These are phyloP conservation scores for Leucocoprinus leucothites DNA, from an alignment of 768 basidiomycete genomes.

Conservation along the genomic window DNA sequence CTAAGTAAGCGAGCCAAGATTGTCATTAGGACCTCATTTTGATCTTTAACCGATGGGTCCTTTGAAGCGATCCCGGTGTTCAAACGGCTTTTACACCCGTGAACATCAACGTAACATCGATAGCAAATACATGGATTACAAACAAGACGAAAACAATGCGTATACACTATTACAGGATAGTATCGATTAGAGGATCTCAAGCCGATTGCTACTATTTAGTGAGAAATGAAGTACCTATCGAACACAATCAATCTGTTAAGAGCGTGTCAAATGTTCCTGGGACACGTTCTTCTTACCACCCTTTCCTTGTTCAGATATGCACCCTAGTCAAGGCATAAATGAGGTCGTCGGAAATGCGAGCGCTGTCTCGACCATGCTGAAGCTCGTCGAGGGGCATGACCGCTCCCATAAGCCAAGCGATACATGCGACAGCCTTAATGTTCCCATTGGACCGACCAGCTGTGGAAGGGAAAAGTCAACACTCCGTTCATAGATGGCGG, in stretches of 20 bases:
- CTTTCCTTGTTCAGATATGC: constrained; percentile 19
- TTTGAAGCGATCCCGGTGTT: no score
- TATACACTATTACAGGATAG: constrained; percentile 4
- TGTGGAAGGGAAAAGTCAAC: constrained; percentile 13
- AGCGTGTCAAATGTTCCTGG: neutral
- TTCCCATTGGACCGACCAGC: constrained; percentile 27
- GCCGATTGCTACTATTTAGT: constrained; percentile 5
- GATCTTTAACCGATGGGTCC: no score
- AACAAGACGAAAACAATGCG: neutral
- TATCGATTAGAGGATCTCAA: constrained; percentile 4
- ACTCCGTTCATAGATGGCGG: neutral
- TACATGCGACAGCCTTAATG: constrained; percentile 24
- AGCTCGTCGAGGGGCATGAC: constrained; percentile 40
- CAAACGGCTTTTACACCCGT: no score
- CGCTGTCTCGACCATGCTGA: constrained; percentile 16
- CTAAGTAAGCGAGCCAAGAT: no score
- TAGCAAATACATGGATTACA: neutral
- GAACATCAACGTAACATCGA: neutral
- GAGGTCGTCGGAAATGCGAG: constrained; percentile 22
- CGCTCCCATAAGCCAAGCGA: constrained; percentile 41
- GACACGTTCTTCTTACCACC: neutral
- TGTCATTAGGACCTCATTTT: no score
- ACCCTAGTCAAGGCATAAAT: constrained; percentile 31
- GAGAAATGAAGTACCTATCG: neutral
- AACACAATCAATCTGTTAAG: neutral